Evolutionary conservation across 1,284 basidiomycete genomes (phyloP).

Genomic region (Meripilus lineatus): DNA sequence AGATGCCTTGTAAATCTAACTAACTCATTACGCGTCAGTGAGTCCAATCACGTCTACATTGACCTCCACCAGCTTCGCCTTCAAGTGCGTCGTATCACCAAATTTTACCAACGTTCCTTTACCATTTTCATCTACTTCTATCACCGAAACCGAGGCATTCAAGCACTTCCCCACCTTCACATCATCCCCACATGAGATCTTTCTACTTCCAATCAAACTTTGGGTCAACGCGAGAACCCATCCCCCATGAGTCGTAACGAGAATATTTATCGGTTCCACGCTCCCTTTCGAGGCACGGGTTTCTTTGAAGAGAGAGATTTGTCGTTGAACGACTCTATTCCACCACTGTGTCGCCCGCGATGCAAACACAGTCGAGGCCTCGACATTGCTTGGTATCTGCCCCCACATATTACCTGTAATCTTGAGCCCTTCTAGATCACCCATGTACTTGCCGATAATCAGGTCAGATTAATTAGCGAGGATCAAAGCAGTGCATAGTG

Average conservation of each 20-base stretch:
- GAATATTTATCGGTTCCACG: conserved; percentile 35
- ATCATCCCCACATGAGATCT: conserved; percentile 33
- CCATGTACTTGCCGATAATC: conserved; percentile 53
- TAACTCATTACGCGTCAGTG: too few relatives aligned
- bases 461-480: too few relatives aligned
- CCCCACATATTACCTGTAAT: conserved; percentile 13
- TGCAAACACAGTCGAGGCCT: conserved; percentile 33
- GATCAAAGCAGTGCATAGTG: conserved; percentile 3
- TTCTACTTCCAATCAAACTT: conserved; percentile 36
- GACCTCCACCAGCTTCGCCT: conserved; percentile 30
- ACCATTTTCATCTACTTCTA: conserved; percentile 43
- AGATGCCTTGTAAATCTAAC: too few relatives aligned
- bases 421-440: conserved; percentile 51
- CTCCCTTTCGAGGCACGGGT: conserved; percentile 13
- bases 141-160: conserved; percentile 57
- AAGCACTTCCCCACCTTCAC: conserved; percentile 39
- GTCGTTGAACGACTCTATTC: conserved; percentile 39
- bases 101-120: conserved; percentile 46
- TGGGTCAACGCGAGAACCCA: conserved; percentile 51
- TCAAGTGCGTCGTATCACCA: conserved; percentile 52
- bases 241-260: conserved; percentile 65
- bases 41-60: conserved; percentile 49
- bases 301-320: conserved; percentile 16
- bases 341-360: conserved; percentile 58
- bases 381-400: conserved; percentile 27